Conservation (phyloP, 495 filamentous ascomycete genomes). For the Thermochaetoides thermophila region DNA sequence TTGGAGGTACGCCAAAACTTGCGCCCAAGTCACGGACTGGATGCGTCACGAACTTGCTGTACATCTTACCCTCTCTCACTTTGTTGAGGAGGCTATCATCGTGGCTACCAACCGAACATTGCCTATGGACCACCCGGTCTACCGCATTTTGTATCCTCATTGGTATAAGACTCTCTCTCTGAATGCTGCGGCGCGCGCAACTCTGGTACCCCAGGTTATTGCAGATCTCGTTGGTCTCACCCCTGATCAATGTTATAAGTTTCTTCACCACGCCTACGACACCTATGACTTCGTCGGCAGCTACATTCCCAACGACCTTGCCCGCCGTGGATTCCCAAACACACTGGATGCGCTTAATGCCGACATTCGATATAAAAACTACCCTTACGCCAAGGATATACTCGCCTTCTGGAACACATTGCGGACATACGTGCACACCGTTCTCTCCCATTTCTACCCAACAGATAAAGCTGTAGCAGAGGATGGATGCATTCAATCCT, state of each 20-base stretch:
- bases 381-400: constrained; percentile 31
- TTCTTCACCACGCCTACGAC: constrained; percentile 22
- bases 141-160: constrained; percentile 28
- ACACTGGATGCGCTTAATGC: constrained; percentile 19
- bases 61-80: constrained; percentile 31
- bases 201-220: constrained; percentile 30
- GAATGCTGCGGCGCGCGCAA: constrained; percentile 32
- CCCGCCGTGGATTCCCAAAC: constrained; percentile 27
- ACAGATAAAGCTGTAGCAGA: constrained; percentile 13
- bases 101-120: constrained; percentile 29
- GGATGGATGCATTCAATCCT: constrained; percentile 21
- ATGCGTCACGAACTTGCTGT: constrained; percentile 31
- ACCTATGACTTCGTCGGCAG: constrained; percentile 26
- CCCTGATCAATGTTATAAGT: constrained; percentile 14
- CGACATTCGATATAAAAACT: constrained; percentile 29
- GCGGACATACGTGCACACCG: constrained; percentile 20
- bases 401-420: constrained; percentile 26
- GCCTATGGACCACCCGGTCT: constrained; percentile 25
- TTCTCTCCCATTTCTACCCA: constrained; percentile 13
- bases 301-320: constrained; percentile 33
- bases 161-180: constrained; percentile 36
- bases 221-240: constrained; percentile 23
- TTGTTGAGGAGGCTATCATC: constrained; percentile 35
- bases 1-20: constrained; percentile 39
- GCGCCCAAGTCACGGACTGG: constrained; percentile 35